A percentile compares a stretch with the other conserved stretches of the same genome.
phyloP scores from a whole-genome alignment of 306 rosid species.

The Quercus mongolica region DNA sequence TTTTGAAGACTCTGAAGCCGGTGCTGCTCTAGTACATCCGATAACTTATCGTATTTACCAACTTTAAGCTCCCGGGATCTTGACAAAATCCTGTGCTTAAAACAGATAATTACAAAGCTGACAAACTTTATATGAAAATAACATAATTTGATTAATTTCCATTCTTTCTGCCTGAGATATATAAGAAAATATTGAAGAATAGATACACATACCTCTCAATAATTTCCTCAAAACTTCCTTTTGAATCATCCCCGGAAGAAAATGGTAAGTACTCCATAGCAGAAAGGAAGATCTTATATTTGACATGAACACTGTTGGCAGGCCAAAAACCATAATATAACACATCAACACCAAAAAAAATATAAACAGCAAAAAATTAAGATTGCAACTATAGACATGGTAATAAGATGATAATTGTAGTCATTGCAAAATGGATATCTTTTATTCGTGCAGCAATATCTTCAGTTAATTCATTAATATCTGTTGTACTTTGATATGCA shows the following conservation, averaged over 20 bases:
- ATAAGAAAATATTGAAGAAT: slow-evolving; percentile 8
- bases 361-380: not conserved
- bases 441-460: not conserved
- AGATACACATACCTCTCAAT: slow-evolving; percentile 61
- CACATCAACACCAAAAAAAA: not conserved
- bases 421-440: not conserved
- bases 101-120: slow-evolving; percentile 22
- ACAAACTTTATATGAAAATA: slow-evolving; percentile 9
- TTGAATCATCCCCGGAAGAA: slow-evolving; percentile 66
- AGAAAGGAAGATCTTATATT: slow-evolving; percentile 89
- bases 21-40: slow-evolving; percentile 91
- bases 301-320: slow-evolving; percentile 70
- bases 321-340: slow-evolving; percentile 23
- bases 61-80: slow-evolving; percentile 85
- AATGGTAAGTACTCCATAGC: slow-evolving; percentile 91
- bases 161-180: slow-evolving; percentile 2
- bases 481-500: no score
- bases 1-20: slow-evolving; percentile 87
- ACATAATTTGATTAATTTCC: not conserved
- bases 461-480: no score
- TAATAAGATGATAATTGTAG: not conserved
- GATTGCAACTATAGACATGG: not conserved
- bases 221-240: slow-evolving; percentile 92
- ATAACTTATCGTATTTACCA: slow-evolving; percentile 51
- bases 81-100: slow-evolving; percentile 77